Evolutionary conservation across 176 grass and related monocot species (phyloP).

Genomic region (Juncus inflexus): DNA sequence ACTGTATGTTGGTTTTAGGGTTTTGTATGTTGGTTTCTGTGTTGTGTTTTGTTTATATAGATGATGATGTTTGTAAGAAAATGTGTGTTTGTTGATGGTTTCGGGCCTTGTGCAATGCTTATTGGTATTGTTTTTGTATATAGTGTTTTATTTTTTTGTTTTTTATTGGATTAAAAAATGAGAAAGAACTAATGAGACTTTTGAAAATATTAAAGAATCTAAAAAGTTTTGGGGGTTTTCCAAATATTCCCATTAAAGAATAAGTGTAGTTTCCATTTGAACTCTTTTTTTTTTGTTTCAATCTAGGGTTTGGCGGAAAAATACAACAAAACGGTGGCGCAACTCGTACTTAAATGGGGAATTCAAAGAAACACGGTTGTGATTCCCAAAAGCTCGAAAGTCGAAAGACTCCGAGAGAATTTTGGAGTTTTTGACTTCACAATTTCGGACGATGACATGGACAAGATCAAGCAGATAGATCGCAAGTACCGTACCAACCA

Average conservation of each 20-base stretch:
- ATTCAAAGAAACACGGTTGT: constrained; percentile 86
- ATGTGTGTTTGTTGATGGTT: no score
- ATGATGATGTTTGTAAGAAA: no score
- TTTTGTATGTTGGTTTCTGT: neutral
- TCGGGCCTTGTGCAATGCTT: no score
- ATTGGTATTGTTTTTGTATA: no score
- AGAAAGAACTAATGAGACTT: no score
- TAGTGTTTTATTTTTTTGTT: no score
- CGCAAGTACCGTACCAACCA: constrained; percentile 73
- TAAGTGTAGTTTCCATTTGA: neutral
- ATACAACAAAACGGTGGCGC: constrained; percentile 61
- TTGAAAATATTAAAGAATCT: no score
- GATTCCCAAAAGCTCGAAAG: constrained; percentile 86
- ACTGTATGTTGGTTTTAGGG: neutral
- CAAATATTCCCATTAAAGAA: neutral
- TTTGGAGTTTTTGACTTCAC: constrained; percentile 60
- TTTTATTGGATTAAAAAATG: no score
- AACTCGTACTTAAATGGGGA: constrained; percentile 69
- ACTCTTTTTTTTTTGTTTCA: neutral
- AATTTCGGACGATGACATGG: constrained; percentile 67
- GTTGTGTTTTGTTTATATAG: no score
- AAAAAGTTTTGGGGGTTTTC: no score
- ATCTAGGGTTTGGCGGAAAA: constrained; percentile 64
- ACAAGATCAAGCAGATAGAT: constrained; percentile 71
- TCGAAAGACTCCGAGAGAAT: constrained; percentile 64